Percentiles rank a stretch among this genome's conserved stretches.
Conservation (phyloP, 1,284 basidiomycete genomes). For the Cutaneotrichosporon cavernicola region DNA sequence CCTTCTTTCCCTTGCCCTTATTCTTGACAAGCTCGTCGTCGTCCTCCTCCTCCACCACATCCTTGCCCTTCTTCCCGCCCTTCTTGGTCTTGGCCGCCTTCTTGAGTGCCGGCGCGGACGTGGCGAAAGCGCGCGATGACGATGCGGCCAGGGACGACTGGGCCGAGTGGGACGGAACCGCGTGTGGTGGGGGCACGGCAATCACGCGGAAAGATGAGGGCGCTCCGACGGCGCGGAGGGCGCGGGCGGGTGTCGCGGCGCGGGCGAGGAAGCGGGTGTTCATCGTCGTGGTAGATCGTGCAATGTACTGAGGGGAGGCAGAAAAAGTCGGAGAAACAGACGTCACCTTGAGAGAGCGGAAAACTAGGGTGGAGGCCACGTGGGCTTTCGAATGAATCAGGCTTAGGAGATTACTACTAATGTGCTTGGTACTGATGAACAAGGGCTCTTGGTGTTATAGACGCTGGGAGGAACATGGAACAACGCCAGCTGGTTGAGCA, state of each 20-base stretch:
- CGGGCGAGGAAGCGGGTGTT: constrained; percentile 5
- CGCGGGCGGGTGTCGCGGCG: not conserved
- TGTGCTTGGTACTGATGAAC: too few species aligned
- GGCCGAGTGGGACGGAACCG: not conserved
- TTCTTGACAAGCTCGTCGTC: constrained; percentile 11
- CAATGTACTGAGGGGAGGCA: not conserved
- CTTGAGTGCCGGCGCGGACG: constrained; percentile 30
- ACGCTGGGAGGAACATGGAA: too few species aligned
- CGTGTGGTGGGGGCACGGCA: not conserved
- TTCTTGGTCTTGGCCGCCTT: constrained; percentile 29
- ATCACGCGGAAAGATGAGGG: constrained; percentile 5
- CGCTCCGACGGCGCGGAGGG: not conserved
- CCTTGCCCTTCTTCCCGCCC: constrained; percentile 22
- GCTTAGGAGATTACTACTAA: not conserved
- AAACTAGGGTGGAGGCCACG: not conserved
- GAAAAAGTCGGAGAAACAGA: not conserved
- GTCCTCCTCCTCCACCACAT: constrained; percentile 26
- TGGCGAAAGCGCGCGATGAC: constrained; percentile 27
- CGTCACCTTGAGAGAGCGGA: not conserved
- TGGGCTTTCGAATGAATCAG: not conserved
- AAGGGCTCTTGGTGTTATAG: too few species aligned
- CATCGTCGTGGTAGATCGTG: not conserved
- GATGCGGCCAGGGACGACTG: not conserved
- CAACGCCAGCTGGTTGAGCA: too few species aligned
- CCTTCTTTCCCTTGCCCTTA: constrained; percentile 7